A percentile compares a stretch with the other conserved stretches of the same genome.
phyloP scores from a whole-genome alignment of 352 stramenopile species.

The Pythium phragmiticola region DNA sequence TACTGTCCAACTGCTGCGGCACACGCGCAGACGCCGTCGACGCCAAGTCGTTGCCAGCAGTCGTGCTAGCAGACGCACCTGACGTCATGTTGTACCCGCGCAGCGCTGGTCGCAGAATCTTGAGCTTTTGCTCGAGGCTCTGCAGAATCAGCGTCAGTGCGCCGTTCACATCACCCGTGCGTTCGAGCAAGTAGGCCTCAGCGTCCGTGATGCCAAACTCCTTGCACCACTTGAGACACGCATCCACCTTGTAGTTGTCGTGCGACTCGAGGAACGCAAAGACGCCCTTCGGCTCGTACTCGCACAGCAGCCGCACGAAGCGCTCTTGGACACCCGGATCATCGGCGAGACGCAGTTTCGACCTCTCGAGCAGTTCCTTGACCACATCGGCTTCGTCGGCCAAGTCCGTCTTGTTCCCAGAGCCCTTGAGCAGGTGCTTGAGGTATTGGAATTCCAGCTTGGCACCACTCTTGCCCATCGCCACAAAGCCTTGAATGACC shows the following conservation, averaged over 20 bases:
- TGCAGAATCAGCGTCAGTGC: conserved; percentile 92
- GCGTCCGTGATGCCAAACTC: conserved; percentile 84
- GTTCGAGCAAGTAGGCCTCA: conserved; percentile 91
- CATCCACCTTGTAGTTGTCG: conserved; percentile 88
- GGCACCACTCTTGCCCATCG: conserved; percentile 73
- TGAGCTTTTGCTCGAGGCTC: conserved; percentile 91
- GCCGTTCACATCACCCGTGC: conserved; percentile 92
- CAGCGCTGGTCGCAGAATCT: conserved; percentile 86
- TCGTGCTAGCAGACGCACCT: conserved; percentile 26
- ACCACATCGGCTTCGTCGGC: conserved; percentile 75
- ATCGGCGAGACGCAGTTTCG: conserved; percentile 78
- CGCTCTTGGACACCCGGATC: conserved; percentile 81
- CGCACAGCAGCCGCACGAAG: conserved; percentile 76
- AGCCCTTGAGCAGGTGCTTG: conserved; percentile 70
- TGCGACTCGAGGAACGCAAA: conserved; percentile 83
- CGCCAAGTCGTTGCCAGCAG: conserved; percentile 19
- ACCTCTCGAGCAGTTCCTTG: conserved; percentile 78
- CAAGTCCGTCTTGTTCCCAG: conserved; percentile 47
- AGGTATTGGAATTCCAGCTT: conserved; percentile 84
- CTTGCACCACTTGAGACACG: conserved; percentile 81
- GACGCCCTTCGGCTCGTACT: conserved; percentile 73
- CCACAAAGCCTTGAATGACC: conserved; percentile 81
- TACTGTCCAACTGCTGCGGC: conserved; percentile 69
- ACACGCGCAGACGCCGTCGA: conserved; percentile 20
- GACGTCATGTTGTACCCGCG: conserved; percentile 64